These are phyloP conservation scores for Corynascus novoguineensis DNA, from an alignment of 495 filamentous ascomycete genomes.

Conservation along the genomic window DNA sequence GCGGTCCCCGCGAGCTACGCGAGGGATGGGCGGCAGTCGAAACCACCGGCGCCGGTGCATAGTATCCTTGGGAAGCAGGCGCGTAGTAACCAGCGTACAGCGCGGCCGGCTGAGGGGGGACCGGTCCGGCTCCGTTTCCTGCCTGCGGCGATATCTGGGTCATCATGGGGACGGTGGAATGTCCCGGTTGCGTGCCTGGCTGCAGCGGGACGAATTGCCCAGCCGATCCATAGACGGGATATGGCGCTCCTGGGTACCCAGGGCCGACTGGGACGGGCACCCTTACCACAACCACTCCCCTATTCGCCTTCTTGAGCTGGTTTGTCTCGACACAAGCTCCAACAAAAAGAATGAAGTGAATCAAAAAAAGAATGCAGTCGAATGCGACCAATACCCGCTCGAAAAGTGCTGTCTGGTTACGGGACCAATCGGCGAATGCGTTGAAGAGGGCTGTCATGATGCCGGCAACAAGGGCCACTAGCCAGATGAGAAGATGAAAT, in stretches of 20 bases:
- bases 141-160: not conserved
- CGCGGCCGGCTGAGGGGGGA: not conserved
- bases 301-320: constrained; percentile 21
- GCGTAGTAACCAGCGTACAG: constrained; percentile 20
- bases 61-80: constrained; percentile 15
- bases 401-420: not conserved
- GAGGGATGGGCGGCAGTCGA: not conserved
- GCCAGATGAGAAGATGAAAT: constrained; percentile 33
- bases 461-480: constrained; percentile 15
- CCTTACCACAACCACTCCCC: constrained; percentile 7
- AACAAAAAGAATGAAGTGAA: constrained; percentile 41
- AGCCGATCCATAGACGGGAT: not conserved
- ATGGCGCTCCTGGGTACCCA: not conserved
- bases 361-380: constrained; percentile 16
- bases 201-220: not conserved
- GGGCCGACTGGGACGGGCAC: constrained; percentile 8
- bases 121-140: not conserved
- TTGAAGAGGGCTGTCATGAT: constrained; percentile 19
- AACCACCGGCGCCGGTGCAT: constrained; percentile 9
- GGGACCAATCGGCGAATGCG: constrained; percentile 8
- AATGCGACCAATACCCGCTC: constrained; percentile 21
- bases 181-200: not conserved
- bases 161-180: not conserved
- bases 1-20: not conserved
- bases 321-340: constrained; percentile 41